Base-by-base conservation (phyloP, 257 asterid species). In the Solanum phureja region DNA sequence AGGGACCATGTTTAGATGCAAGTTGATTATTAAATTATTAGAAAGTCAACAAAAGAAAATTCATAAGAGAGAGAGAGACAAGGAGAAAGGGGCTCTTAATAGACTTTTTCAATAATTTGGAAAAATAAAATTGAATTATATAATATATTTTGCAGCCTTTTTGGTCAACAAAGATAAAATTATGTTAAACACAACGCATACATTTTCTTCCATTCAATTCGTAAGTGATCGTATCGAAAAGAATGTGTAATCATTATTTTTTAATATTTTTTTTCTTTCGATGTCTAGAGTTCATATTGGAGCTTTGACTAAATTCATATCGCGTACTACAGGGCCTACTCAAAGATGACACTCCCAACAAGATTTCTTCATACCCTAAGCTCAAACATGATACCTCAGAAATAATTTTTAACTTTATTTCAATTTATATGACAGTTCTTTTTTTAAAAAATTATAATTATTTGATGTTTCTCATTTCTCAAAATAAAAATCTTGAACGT, bases 81-180 rank as follows among this genome's bases (percentile, higher is more conserved):
- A 87, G 69, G 68, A 84, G 83, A 77, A 68, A 66, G 56, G 23
- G 49, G 87, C 38, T 74, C 85, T 88, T 12, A 16, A 73, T 90
- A 85, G 96, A 93, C 95, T 86, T 90, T 91, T 89, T 91, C 33
- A 87, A 86, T 72, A 37, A 56, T 81, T 52, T 81, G 21, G 87
- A 56, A 12, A 34, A 13, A 24, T 13, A 68, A 72, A 86, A 86
- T 85, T 31, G 52, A 44, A 44, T 44, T 44, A 44, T 12, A 33
- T 33, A 33, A 33, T 33, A 33, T 33, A 33, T 33, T 73, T 19
- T 73, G 29, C 81, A 0, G 16, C 46, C 14, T 73, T 34, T 19
- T n/a, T 73, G n/a, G 77, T 71, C 81, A 73, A 73, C 35, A 71
- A 56, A 71, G 40, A 31, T 71, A 31, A 71, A 71, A 58, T 31